Conservation (phyloP, 345 rosid species). For the Pugionium dolabratum region DNA sequence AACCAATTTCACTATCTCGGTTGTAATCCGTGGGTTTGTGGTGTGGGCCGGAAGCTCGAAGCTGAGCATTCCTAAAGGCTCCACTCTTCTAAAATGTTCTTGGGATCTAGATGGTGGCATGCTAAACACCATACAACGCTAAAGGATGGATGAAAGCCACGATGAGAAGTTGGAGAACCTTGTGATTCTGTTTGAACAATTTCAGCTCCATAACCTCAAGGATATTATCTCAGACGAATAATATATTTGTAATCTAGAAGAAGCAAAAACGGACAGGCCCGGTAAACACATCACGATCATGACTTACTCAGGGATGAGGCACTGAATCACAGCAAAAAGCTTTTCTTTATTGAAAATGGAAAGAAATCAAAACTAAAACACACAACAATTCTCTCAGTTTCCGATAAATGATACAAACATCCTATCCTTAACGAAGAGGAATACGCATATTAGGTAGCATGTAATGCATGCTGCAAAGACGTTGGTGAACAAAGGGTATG, state of each 20-base stretch:
- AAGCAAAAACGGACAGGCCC: conserved; percentile 92
- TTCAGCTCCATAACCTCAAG: conserved; percentile 87
- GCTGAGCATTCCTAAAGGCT: conserved; percentile 94
- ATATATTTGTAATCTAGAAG: conserved; percentile 82
- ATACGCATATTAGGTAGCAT: conserved; percentile 75
- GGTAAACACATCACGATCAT: conserved; percentile 84
- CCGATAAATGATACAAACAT: no score
- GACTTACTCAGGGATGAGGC: conserved; percentile 89
- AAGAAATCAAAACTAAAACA: no score
- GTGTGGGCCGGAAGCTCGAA: conserved; percentile 92
- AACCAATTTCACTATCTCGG: conserved; percentile 74
- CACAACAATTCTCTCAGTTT: no score
- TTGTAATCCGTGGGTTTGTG: conserved; percentile 89
- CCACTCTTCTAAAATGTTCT: conserved; percentile 91
- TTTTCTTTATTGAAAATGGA: no score
- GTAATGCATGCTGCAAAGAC: conserved; percentile 97
- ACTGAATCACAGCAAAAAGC: conserved; percentile 19
- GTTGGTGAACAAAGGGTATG: conserved; percentile 84
- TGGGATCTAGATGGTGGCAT: conserved; percentile 95
- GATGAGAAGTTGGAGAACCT: conserved; percentile 90
- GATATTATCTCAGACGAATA: conserved; percentile 86
- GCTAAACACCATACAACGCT: conserved; percentile 89
- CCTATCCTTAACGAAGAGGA: no score
- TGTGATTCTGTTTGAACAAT: conserved; percentile 88
- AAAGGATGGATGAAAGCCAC: conserved; percentile 97